Conservation (phyloP, 495 filamentous ascomycete genomes). For the Penicillium roqueforti region DNA sequence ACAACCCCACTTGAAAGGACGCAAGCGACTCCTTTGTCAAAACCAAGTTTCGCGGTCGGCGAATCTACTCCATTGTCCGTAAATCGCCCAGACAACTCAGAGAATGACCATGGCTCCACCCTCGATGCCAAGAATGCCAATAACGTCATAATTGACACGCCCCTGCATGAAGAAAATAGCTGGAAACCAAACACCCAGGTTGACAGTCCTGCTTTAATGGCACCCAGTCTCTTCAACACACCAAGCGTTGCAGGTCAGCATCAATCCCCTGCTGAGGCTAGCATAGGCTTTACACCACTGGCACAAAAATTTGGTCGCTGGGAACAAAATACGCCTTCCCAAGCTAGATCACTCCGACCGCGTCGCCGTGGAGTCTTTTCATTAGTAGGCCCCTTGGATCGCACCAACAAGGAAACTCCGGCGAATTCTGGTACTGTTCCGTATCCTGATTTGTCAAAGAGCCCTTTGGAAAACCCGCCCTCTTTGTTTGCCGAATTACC, state of each 20-base stretch:
- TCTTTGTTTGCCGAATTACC: conserved; percentile 18
- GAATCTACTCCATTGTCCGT: conserved; percentile 16
- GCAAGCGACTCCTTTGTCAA: conserved; percentile 14
- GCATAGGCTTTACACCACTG: conserved; percentile 57
- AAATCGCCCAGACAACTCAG: conserved; percentile 30
- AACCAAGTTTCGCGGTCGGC: conserved; percentile 15
- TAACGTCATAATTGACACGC: conserved; percentile 8
- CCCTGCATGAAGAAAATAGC: conserved; percentile 14
- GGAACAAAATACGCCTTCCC: conserved; percentile 50
- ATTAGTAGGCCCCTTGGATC: conserved; percentile 30
- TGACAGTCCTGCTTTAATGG: conserved; percentile 21
- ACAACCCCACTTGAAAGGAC: conserved; percentile 5
- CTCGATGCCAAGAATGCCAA: conserved; percentile 8
- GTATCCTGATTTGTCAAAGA: conserved; percentile 26
- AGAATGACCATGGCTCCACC: conserved; percentile 15
- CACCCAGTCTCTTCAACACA: conserved; percentile 22
- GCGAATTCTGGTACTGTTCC: conserved; percentile 14
- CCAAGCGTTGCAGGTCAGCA: conserved; percentile 18
- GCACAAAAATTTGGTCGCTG: conserved; percentile 57
- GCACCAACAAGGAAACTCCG: conserved; percentile 6
- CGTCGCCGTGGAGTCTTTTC: conserved; percentile 45
- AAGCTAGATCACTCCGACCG: conserved; percentile 34
- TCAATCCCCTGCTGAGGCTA: conserved; percentile 24
- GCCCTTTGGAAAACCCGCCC: conserved; percentile 18
- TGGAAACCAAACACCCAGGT: conserved; percentile 11